These are phyloP conservation scores for Geotrichum fermentans DNA, from an alignment of 1,139 yeast genomes.

Conservation along the genomic window DNA sequence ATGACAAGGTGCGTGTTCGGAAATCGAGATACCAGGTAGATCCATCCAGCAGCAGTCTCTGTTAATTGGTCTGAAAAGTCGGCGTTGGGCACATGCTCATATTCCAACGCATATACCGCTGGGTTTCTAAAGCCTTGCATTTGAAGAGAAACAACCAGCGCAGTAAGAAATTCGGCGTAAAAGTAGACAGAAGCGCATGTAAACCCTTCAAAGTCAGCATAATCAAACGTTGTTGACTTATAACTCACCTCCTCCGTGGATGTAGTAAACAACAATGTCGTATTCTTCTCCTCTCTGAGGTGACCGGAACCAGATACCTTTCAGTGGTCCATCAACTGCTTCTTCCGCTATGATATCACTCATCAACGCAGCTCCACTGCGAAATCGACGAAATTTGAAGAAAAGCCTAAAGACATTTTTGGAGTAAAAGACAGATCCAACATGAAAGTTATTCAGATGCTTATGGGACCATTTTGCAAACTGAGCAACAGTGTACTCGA, in stretches of 20 bases:
- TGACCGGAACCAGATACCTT: slow-evolving; percentile 39
- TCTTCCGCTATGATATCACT: slow-evolving; percentile 27
- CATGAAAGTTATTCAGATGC: slow-evolving; percentile 24
- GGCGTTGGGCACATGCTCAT: slow-evolving; percentile 30
- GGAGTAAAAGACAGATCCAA: slow-evolving; percentile 27
- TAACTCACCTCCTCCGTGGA: slow-evolving; percentile 38
- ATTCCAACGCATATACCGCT: slow-evolving; percentile 39
- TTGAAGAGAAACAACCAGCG: slow-evolving; percentile 38
- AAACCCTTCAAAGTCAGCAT: slow-evolving; percentile 6
- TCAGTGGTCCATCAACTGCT: slow-evolving; percentile 19
- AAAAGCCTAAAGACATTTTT: slow-evolving; percentile 25
- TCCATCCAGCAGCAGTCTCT: slow-evolving; percentile 35
- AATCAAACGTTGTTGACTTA: background rate
- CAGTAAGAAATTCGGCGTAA: slow-evolving; percentile 40
- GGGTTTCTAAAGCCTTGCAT: slow-evolving; percentile 46
- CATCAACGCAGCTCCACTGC: slow-evolving; percentile 30
- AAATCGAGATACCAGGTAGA: slow-evolving; percentile 26
- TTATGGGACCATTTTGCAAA: slow-evolving; percentile 26
- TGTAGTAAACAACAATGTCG: slow-evolving; percentile 38
- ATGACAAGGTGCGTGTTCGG: slow-evolving; percentile 34
- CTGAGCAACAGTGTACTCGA: slow-evolving; percentile 28
- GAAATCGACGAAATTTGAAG: slow-evolving; percentile 28
- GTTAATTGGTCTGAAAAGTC: slow-evolving; percentile 33
- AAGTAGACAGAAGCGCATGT: slow-evolving; percentile 28
- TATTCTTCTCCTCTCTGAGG: slow-evolving; percentile 31